A percentile compares a stretch with the other conserved stretches of the same genome.
Conservation (phyloP, 2,329 filamentous ascomycete species). For the Apiospora rasikravindrae region DNA sequence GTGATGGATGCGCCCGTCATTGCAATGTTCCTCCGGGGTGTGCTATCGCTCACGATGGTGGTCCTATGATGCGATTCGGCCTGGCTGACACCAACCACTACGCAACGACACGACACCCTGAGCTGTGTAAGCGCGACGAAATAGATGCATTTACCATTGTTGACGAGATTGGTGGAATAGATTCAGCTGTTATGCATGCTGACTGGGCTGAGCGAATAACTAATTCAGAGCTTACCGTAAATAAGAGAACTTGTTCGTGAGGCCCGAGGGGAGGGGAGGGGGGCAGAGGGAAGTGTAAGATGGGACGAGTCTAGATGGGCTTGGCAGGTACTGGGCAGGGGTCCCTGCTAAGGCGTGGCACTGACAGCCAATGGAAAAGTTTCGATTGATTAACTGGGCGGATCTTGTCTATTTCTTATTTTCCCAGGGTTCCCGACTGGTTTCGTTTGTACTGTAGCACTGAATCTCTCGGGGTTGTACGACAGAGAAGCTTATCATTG, state of each 20-base stretch:
- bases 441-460: neutral
- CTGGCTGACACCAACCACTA: neutral
- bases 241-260: neutral
- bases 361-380: constrained; percentile 15
- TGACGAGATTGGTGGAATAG: neutral
- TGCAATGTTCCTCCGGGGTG: neutral
- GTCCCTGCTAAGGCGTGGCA: neutral
- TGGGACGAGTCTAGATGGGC: constrained; percentile 3
- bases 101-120: neutral
- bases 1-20: neutral
- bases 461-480: neutral
- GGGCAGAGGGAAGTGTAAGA: neutral
- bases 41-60: neutral
- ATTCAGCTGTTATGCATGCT: neutral
- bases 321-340: constrained; percentile 3
- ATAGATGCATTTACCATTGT: neutral
- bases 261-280: neutral
- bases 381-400: constrained; percentile 7
- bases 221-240: neutral
- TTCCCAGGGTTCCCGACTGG: neutral
- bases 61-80: neutral
- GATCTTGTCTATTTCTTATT: neutral
- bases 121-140: neutral
- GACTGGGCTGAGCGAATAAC: neutral
- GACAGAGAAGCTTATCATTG: constrained; percentile 9